Base-by-base conservation (phyloP, 495 filamentous ascomycete genomes). In the Cercophora samala region DNA sequence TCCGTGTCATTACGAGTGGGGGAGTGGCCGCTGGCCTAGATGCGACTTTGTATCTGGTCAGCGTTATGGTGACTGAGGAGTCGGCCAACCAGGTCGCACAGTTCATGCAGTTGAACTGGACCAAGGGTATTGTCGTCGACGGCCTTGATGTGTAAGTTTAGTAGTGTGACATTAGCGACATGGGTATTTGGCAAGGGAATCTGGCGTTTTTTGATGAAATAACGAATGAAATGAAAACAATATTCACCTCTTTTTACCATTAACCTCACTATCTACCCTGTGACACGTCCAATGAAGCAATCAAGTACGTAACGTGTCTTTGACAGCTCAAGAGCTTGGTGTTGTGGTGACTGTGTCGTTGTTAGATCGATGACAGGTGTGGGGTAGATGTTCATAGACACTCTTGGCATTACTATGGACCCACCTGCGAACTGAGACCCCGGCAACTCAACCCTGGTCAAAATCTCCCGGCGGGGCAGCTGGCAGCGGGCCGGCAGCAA, bases 1-100 rank as follows among this genome's bases (percentile, higher is more conserved):
- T 93, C 73, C 83, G 89, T 68, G 84, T 96, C 56, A 85, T 96
- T 68, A 94, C 91, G 42, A 84, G 83, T 74, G 90, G 91, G 63
- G 92, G 91, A 60, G 81, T 92, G 62, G 88, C 87, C 68, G 86
- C 88, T 74, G 92, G 92, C 67, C 77, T 94, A 32, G 92, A 96
- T 81, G 92, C 90, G 21, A 79, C 86, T 65, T 78, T 93, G 77
- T 92, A 93, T 79, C 79, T 96, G 70, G 89, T 94, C 60, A 88
- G 86, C 77, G 87, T 87, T 63, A 79, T 93, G 74, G 88, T 91
- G 22, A 84, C 82, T 15, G 81, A 88, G 68, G 89, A 91, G 22
- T 78, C 84, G 55, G 89, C 90, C 24, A 81, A 86, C 25, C 88
- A 91, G 79, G 87, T 90, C 55, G 87, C 89, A 29, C 80, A 86